Evolutionary conservation across 345 rosid species (phyloP), one percentile per base, ranked within the genome.

Genomic region (Adansonia digitata): DNA sequence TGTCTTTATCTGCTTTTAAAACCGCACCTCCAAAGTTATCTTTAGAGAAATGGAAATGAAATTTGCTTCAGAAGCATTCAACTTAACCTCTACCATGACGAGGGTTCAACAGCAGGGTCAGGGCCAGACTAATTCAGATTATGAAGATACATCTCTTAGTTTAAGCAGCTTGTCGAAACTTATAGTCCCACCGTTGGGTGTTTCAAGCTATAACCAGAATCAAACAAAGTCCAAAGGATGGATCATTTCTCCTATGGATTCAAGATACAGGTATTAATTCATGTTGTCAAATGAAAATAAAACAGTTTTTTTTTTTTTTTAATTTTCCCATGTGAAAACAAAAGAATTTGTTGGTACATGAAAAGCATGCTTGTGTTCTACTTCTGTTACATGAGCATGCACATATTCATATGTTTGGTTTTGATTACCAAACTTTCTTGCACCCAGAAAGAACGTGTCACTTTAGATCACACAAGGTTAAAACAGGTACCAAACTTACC

Each of bases 241-340:
- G 94, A 76, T 92, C 80, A 83, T 83, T 71, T 86, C 92, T 43
- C 97, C 97, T 3, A 83, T 92, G 97, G 84, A 91, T 74, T 91
- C 98, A 39, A 86, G 86, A 91, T 94, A 89, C 87, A 91, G 97
- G 98, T 94, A 77, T 77, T n/a, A n/a, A n/a, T n/a, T n/a, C n/a
- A 31, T 12, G 62, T 26, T 56, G 14, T 5, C 14, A 4, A 24
- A 20, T 8, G 29, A 20, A 52, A 22, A 49, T 15, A n/a, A 18
- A 4, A 5, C 5, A 18, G 56, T 15, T 2, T 5, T 6, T 56
- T 56, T 56, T 0, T 3, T 24, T 53, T 53, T 5, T 8, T 53
- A 7, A 9, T 2, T 53, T 53, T 53, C 3, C 15, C 10, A 22
- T 22, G 11, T 53, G 59, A 20, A 8, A 24, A 8, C 59, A 31